Base-by-base conservation (phyloP, 139 green algal species). In the Coelastrella sp. region DNA sequence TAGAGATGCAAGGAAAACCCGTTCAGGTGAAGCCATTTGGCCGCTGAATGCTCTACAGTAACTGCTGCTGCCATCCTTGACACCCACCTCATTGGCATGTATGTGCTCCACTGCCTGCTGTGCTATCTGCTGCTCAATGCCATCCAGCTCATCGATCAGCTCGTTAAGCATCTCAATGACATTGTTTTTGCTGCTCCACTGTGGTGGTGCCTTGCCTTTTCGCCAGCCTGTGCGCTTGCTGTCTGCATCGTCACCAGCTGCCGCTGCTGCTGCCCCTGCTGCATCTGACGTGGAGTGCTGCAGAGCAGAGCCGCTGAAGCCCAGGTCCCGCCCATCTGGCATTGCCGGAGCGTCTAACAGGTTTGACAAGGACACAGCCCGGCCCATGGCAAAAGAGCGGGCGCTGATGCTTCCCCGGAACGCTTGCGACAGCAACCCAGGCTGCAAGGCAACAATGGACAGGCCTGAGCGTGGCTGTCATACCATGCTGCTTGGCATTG, bases 101-200 rank as follows among this genome's bases (percentile, higher is more conserved):
- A 99, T 98, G 92, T 99, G 96, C 89, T 99, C 97, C 56, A 96
- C 91, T 0, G 95, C 96, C 94, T 99, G 97, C 76, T 94, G 22
- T 7, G 97, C 96, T 63, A 99, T 97, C 78, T 96, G 92, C 27
- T 79, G 80, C 61, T 97, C 93, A 15, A 98, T 98, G 88, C 97
- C 94, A 25, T 99, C 97, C 10, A 99, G 93, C 88, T 99, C 98
- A 8, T 97, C 96, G 7, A 99, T 95, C 27, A 99, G 93, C 82
- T 99, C 98, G 87, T 98, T 99, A 88, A 99, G 94, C 24, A 93
- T 90, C 68, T 99, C 98, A 0, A 99, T 99, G 10, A 99, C 94
- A 22, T 91, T 92, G 56, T 94, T 76, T 90, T 97, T 97, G 61
- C 96, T 85, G 80, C 93, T 91, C 94, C 95, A 97, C 66, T 88